Evolutionary conservation across 2,329 filamentous ascomycete species (phyloP).

Genomic region (Monilinia vaccinii-corymbosi): DNA sequence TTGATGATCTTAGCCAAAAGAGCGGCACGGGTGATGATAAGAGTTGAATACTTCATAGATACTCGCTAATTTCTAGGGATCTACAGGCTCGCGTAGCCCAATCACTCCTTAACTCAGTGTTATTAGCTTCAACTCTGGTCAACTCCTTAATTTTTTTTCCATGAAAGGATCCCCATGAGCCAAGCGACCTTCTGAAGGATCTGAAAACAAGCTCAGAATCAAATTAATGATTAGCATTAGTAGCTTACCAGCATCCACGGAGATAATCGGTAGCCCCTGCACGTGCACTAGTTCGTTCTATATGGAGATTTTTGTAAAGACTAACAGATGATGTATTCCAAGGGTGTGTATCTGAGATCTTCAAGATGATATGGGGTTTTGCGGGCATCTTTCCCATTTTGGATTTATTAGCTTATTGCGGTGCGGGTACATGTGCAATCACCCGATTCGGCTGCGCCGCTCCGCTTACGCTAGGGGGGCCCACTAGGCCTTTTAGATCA

Average conservation of each 20-base stretch:
- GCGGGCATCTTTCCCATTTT: not conserved
- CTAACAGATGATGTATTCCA: not conserved
- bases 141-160: too few relatives aligned
- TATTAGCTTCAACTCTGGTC: not conserved
- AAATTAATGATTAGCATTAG: too few relatives aligned
- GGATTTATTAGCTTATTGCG: not conserved
- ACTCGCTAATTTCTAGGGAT: not conserved
- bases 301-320: not conserved
- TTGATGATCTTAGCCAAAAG: not conserved
- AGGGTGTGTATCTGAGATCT: not conserved
- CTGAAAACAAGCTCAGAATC: too few relatives aligned
- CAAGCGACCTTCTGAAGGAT: too few relatives aligned
- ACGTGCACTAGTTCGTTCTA: not conserved
- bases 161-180: too few relatives aligned
- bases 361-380: not conserved
- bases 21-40: not conserved
- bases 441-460: not conserved
- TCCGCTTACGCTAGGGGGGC: not conserved
- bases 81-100: not conserved
- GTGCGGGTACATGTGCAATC: not conserved
- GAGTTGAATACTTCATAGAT: not conserved
- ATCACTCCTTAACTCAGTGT: not conserved
- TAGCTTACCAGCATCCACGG: not conserved
- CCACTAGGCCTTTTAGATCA: not conserved
- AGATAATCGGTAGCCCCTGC: not conserved